Conservation (phyloP, 2,329 filamentous ascomycete species). For the Ilyonectria mors-panacis region DNA sequence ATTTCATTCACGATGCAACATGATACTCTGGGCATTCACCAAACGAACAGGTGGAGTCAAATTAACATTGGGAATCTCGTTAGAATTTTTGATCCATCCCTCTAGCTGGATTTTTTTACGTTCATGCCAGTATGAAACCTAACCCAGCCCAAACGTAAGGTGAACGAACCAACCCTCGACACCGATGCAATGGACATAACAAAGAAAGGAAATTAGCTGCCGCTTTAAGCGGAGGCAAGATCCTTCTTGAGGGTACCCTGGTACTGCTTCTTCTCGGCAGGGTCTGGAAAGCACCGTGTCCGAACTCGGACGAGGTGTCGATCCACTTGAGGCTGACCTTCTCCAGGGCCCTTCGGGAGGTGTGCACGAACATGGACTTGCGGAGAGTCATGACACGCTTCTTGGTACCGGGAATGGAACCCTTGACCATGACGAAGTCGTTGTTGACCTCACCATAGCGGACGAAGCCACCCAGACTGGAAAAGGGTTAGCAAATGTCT, state of each 20-base stretch:
- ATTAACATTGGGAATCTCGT: constrained; percentile 55
- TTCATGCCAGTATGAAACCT: constrained; percentile 56
- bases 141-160: constrained; percentile 55
- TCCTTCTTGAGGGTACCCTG: constrained; percentile 99
- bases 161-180: constrained; percentile 64
- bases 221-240: constrained; percentile 64
- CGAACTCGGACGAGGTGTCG: constrained; percentile 99
- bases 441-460: constrained; percentile 99
- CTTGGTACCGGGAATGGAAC: constrained; percentile 97
- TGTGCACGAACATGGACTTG: constrained; percentile 99
- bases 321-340: constrained; percentile 99
- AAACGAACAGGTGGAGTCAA: constrained; percentile 39
- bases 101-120: constrained; percentile 55
- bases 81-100: constrained; percentile 54
- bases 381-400: constrained; percentile 99
- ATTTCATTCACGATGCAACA: background rate
- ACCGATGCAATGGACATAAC: constrained; percentile 67
- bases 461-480: constrained; percentile 97
- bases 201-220: constrained; percentile 59
- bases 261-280: constrained; percentile 97
- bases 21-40: constrained; percentile 28
- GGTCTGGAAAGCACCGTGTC: constrained; percentile 99
- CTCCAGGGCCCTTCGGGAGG: constrained; percentile 94
- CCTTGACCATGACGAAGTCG: constrained; percentile 98
- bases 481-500: constrained; percentile 51